Evolutionary conservation across 306 rosid genomes (phyloP), one percentile per base, ranked within the genome.

Genomic region (Phaseolus lunatus): DNA sequence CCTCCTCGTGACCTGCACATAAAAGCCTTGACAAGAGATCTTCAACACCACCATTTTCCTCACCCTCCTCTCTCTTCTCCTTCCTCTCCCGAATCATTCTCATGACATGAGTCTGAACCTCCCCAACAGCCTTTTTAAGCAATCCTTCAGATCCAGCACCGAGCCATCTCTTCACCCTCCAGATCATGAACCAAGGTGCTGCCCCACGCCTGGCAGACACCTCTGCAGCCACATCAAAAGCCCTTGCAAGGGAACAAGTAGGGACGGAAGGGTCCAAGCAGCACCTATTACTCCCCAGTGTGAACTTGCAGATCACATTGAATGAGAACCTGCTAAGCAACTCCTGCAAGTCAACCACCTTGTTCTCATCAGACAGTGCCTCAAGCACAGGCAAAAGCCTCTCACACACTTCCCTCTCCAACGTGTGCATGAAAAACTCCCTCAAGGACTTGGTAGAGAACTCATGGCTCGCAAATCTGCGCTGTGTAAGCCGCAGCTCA

Each of bases 81-180:
- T 85, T 94, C 80, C 83, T 87, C 22, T 63, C 82, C 0, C 43
- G 72, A 54, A 94, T 90, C 22, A 90, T 71, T 35, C 81, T 78
- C 88, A 76, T 87, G 18, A 94, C 90, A 47, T 72, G 83, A 43
- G 16, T 85, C 56, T 81, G 88, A 50, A 94, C 92, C 23, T 83
- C 86, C 68, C 67, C 80, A 49, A 92, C 88, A 0, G 94, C 96
- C 3, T 64, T 83, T 41, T 56, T 87, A 2, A 94, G 88, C 78
- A 33, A 77, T 50, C 74, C 53, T 67, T 94, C 97, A 15, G 98
- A 92, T 76, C 97, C 98, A 66, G 89, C 77, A 5, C 90, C 84
- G 1, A 94, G 86, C 93, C 87, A 89, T 58, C 90, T 86, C 87
- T 92, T 94, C 9, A 81, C 72, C 88, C 86, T 94, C 97, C 98